Conservation (phyloP, 2,329 filamentous ascomycete genomes). For the Annulohypoxylon truncatum region DNA sequence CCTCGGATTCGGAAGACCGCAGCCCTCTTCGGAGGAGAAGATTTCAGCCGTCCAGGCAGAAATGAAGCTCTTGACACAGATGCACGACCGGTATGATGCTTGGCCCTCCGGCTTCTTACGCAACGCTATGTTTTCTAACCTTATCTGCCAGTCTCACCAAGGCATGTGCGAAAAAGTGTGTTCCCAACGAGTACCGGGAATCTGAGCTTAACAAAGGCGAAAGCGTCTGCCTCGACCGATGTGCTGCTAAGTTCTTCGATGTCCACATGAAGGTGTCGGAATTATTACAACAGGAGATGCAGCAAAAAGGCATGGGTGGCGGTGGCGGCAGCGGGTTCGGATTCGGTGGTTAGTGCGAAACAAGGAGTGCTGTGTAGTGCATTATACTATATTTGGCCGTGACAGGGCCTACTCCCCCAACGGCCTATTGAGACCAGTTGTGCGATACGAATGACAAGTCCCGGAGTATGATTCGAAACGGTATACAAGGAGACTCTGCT, state of each 20-base stretch:
- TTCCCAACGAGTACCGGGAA: conserved; percentile 93
- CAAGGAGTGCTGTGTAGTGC: neutral
- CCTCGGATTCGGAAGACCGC: conserved; percentile 78
- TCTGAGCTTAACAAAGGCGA: conserved; percentile 98
- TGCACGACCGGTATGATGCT: conserved; percentile 87
- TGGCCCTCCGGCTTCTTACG: neutral
- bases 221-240: conserved; percentile 96
- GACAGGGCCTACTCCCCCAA: neutral
- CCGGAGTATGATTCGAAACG: neutral
- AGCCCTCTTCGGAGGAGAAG: conserved; percentile 96
- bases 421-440: conserved; percentile 10
- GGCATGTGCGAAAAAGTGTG: conserved; percentile 93
- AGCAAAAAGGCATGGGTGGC: conserved; percentile 71
- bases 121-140: conserved; percentile 26
- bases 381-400: neutral
- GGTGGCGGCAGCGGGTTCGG: conserved; percentile 62
- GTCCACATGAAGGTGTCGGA: conserved; percentile 98
- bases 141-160: conserved; percentile 74
- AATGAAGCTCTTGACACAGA: conserved; percentile 96
- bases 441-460: conserved; percentile 22
- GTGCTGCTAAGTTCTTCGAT: conserved; percentile 98
- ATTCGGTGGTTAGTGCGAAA: conserved; percentile 54
- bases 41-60: conserved; percentile 96
- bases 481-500: neutral
- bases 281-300: conserved; percentile 91